Evolutionary conservation across 2,329 filamentous ascomycete genomes (phyloP), one percentile per base, ranked within the genome.

Genomic region (Rhexocercosporidium sp.): DNA sequence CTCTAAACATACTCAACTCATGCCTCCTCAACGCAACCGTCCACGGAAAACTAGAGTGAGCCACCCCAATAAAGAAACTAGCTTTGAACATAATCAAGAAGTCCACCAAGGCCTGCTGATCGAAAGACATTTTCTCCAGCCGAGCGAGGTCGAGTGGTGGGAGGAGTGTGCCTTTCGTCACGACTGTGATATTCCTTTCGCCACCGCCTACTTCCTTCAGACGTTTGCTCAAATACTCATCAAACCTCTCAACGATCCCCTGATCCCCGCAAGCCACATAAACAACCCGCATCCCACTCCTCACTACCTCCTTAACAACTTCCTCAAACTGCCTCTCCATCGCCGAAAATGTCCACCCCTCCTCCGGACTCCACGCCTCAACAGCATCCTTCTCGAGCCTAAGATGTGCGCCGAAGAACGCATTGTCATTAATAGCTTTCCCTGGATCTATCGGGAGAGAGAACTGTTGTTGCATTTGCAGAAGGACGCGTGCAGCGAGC

Each of bases 61-160:
- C 77, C 9, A 80, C 75, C 0, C 82, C 82, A 1, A 78, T 75
- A 63, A 83, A 78, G 20, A 78, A 71, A 34, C 77, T 78, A 12
- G 79, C 78, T n/a, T 80, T 74, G 60, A 80, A 74, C 72, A 84
- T 73, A 7, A 85, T 77, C 73, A 84, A 80, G 72, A 81, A 84
- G 74, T 85, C 83, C 4, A 84, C 79, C 41, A 84, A 73, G 1
- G 78, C 79, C 46, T 80, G 78, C 75, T 85, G 82, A 71, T 84
- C 82, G 77, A 78, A 82, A 5, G 74, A 79, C 53, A 85, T 70
- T 16, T 59, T 53, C 8, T 77, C 54, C 4, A 84, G 74, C 16
- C 65, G 65, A 18, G 57, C 67, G 0, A 75, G 69, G 54, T 82
- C 80, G 1, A 60, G 34, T 12, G 69, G 41, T 65, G 75, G 11